Base-by-base conservation (phyloP, 305 asterid genomes). In the Caryopteris hybrid region DNA sequence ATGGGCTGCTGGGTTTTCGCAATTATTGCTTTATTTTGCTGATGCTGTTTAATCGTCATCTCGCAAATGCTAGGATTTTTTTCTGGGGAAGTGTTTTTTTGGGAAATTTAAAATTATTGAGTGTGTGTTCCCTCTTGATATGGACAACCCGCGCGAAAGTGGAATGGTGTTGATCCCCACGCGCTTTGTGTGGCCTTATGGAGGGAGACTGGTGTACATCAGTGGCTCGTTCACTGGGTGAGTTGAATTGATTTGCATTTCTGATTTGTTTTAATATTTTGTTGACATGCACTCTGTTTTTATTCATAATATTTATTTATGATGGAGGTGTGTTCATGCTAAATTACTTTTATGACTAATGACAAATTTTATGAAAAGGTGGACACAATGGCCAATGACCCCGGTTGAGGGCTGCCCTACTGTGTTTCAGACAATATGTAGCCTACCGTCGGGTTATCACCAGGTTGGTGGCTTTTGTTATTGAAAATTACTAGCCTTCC, bases 371-470 rank as follows among this genome's bases (percentile, higher is more conserved):
- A 52, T 12, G 7, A 42, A 71, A 73, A 94, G 99, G 95, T 95
- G 98, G 98, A 69, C 80, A 16, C 96, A 85, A 29, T 83, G 85
- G 87, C 90, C 96, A 50, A 95, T 95, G 99, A 80, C 95, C 25
- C 99, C 98, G 1, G 89, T 95, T 1, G 99, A 95, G 87, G 99
- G 99, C 36, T 91, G 97, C 79, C 96, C 97, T 18, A 86, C 94
- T n/a, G 92, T 86, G 16, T 95, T 95, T 86, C 98, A 95, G 82
- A 83, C 94, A 0, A 76, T 95, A 38, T 95, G 92, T 75, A 89
- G 84, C 81, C 63, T 95, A 59, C 96, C 95, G n/a, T 86, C 89
- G 2, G 98, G 99, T 74, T 89, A 76, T 78, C 96, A 95, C 80
- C 95, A 91, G 99, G 99, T 76, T 66, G 18, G 75, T 70, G 34